Evolutionary conservation across 192 early-diverging fungal genomes (phyloP).

Genomic region (Mortierella antarctica): DNA sequence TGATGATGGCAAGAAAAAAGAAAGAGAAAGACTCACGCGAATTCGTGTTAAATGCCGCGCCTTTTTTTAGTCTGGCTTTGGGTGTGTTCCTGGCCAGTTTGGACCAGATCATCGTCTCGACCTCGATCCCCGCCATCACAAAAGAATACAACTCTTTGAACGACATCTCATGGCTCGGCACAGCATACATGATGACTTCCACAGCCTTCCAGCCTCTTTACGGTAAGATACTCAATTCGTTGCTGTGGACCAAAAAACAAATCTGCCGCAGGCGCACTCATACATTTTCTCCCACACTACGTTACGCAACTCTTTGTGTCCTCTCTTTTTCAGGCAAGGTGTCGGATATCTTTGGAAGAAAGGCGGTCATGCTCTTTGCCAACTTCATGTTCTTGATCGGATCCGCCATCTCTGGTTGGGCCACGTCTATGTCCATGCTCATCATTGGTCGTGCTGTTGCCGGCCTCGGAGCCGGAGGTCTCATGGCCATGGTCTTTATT

Average conservation of each 20-base stretch:
- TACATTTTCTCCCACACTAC: neutral
- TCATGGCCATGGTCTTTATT: constrained; percentile 71
- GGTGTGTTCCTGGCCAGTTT: constrained; percentile 69
- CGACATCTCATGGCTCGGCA: constrained; percentile 70
- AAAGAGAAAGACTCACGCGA: no score
- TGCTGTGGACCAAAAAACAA: no score
- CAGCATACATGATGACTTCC: constrained; percentile 70
- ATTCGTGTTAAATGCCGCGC: no score
- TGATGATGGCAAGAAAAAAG: no score
- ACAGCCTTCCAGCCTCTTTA: constrained; percentile 69
- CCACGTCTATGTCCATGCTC: constrained; percentile 70
- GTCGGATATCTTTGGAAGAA: constrained; percentile 87
- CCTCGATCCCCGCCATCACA: constrained; percentile 70
- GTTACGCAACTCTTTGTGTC: neutral
- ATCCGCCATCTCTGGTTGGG: constrained; percentile 63
- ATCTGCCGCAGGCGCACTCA: no score
- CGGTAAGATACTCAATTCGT: neutral
- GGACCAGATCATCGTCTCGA: constrained; percentile 82
- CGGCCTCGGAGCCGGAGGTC: constrained; percentile 72
- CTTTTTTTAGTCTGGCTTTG: constrained; percentile 38
- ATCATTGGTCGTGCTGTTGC: constrained; percentile 69
- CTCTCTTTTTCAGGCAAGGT: constrained; percentile 69
- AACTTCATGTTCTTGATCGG: constrained; percentile 62
- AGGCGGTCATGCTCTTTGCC: constrained; percentile 62
- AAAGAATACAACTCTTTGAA: constrained; percentile 67